A percentile compares a stretch with the other conserved stretches of the same genome.
These are phyloP conservation scores for Tricladium varicosporioides DNA, from an alignment of 2,329 filamentous ascomycete genomes.

Conservation along the genomic window DNA sequence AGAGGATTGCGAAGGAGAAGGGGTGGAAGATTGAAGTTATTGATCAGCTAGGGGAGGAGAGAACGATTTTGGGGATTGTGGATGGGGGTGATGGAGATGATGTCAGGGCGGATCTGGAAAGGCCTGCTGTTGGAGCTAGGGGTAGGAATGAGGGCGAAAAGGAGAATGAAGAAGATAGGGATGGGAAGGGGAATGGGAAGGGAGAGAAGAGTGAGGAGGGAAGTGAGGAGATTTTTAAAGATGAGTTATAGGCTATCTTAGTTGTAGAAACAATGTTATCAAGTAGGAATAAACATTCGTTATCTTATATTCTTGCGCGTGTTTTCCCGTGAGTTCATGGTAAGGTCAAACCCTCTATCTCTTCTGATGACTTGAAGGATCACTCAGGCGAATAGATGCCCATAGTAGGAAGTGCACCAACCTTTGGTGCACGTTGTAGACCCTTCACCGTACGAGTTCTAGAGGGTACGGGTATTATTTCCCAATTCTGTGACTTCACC, in stretches of 20 bases:
- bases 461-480: no score
- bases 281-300: no score
- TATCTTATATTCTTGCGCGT: no score
- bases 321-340: no score
- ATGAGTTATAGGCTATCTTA: slow-evolving; percentile 44
- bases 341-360: no score
- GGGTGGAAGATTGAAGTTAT: slow-evolving; percentile 82
- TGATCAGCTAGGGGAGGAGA: slow-evolving; percentile 57
- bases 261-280: background rate
- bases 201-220: slow-evolving; percentile 33
- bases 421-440: no score
- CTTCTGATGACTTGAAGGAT: no score
- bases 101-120: slow-evolving; percentile 18
- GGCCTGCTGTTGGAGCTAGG: slow-evolving; percentile 30
- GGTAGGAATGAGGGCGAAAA: slow-evolving; percentile 35
- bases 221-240: slow-evolving; percentile 52
- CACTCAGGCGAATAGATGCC: no score
- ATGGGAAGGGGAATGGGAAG: no score
- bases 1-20: slow-evolving; percentile 65
- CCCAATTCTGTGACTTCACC: no score
- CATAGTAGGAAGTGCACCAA: no score
- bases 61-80: slow-evolving; percentile 70
- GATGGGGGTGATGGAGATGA: slow-evolving; percentile 55
- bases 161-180: slow-evolving; percentile 45
- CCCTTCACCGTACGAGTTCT: no score